Evolutionary conservation across 768 basidiomycete species (phyloP), one percentile per base, ranked within the genome.

Genomic region (Podaxis carcinomalis): DNA sequence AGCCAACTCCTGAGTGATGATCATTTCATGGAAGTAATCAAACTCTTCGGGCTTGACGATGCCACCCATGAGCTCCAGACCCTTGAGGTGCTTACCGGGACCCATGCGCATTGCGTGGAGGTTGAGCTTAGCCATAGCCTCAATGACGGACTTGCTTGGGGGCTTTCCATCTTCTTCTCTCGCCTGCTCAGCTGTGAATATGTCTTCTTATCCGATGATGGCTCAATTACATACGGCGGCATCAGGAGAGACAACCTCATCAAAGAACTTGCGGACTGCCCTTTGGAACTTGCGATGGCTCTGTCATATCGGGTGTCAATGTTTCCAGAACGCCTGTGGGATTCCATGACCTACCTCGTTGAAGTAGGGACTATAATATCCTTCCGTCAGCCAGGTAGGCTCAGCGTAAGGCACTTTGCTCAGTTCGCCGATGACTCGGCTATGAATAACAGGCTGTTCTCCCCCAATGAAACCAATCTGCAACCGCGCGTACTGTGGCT

Each of bases 41-140:
- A 90, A 95, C 80, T 89, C 84, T 69, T 95, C 93, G 5, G 93
- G 88, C 64, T 84, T 84, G 44, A 95, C 87, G 25, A 88, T 68
- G 3, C 93, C 95, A 56, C 83, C 85, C 81, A 94, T 88, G 25
- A 98, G 77, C 35, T 79, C 83, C 21, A 85, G 78, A 5, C 78
- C 76, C 66, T 90, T 82, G 23, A 98, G 79, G 67, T 97, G 94
- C 72, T 91, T 91, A 27, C 93, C 94, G 23, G 95, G 95, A 14
- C 96, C 96, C 75, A 95, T 80, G 19, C 92, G 86, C 95, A 97
- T 96, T 13, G 92, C 91, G 69, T 93, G 90, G 19, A 98, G 58
- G 67, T 93, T 87, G 32, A 83, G 56, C 54, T 86, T 85, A 14
- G 74, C 76, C 90, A 96, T 90, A 63, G 85, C 84, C 66, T 94